Evolutionary conservation across 805 yeast genomes (phyloP).

Genomic region (Kodamaea kaohsiungensis): DNA sequence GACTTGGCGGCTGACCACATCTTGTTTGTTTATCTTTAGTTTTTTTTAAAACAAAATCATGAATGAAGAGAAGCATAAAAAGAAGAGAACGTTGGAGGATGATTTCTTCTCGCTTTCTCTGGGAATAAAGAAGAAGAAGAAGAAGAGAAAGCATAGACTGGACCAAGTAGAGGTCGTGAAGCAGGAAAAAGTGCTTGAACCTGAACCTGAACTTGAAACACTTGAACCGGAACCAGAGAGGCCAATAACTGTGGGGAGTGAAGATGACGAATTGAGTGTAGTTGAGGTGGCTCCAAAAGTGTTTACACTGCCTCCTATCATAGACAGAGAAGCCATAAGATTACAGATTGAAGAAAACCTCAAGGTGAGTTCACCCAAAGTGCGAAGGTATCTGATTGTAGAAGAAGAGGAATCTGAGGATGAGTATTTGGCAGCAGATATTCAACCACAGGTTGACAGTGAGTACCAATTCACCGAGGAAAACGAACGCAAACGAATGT

Average conservation of each 20-base stretch:
- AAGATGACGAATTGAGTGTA: not conserved
- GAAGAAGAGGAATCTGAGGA: constrained; percentile 7
- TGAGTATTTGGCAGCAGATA: not conserved
- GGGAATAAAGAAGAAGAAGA: constrained; percentile 9
- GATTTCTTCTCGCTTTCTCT: constrained; percentile 18
- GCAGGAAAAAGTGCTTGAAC: not conserved
- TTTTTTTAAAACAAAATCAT: not conserved
- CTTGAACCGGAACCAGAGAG: not conserved
- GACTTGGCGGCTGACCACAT: constrained; percentile 4
- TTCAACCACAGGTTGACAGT: not conserved
- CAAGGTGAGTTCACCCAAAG: not conserved
- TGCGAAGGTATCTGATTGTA: not conserved
- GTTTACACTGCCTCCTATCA: constrained; percentile 1
- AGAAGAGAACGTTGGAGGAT: constrained; percentile 15
- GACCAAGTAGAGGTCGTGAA: not conserved
- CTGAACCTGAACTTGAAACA: too few relatives aligned
- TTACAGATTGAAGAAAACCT: constrained; percentile 6
- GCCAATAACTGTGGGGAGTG: constrained; percentile 5
- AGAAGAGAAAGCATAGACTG: constrained; percentile 5
- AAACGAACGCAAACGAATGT: constrained; percentile 30
- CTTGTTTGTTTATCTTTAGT: not conserved
- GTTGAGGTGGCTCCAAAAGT: not conserved
- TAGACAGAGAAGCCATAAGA: constrained; percentile 9
- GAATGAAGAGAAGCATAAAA: constrained; percentile 9
- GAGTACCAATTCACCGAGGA: constrained; percentile 23